Evolutionary conservation across 2,329 filamentous ascomycete species (phyloP).

Genomic region (Alternaria viburni): DNA sequence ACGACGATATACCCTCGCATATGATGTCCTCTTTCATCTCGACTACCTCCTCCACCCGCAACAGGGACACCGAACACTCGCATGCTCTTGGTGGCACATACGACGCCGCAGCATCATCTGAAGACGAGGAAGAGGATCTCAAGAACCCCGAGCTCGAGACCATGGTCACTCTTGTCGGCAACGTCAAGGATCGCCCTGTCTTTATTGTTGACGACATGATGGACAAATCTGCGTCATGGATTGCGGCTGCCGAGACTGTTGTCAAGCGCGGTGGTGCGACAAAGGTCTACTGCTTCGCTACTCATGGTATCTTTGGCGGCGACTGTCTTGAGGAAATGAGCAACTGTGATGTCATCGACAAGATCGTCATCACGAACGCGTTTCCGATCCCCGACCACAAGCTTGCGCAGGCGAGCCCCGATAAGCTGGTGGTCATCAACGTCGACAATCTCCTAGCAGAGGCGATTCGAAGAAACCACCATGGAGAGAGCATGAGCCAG

Average conservation of each 20-base stretch:
- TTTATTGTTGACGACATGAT: constrained; percentile 99
- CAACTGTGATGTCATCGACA: constrained; percentile 89
- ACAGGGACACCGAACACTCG: constrained; percentile 58
- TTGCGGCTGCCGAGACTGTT: constrained; percentile 94
- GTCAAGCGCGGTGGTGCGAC: constrained; percentile 91
- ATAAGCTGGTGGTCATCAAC: constrained; percentile 87
- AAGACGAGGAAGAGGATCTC: constrained; percentile 92
- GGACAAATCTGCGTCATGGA: constrained; percentile 95
- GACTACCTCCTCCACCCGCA: constrained; percentile 68
- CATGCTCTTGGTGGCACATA: constrained; percentile 82
- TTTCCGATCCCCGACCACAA: constrained; percentile 86
- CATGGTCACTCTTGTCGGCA: constrained; percentile 96
- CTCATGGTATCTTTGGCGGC: constrained; percentile 90
- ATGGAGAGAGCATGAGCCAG: constrained; percentile 79
- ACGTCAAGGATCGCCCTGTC: constrained; percentile 85
- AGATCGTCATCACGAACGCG: constrained; percentile 94
- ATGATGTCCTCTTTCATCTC: constrained; percentile 87
- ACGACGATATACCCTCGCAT: constrained; percentile 68
- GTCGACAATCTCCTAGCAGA: constrained; percentile 87
- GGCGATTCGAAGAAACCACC: constrained; percentile 93
- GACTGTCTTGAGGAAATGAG: constrained; percentile 90
- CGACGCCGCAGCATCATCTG: constrained; percentile 81
- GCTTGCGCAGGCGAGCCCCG: constrained; percentile 65
- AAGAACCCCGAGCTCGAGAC: constrained; percentile 83
- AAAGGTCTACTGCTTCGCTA: constrained; percentile 97